Base-by-base conservation (phyloP, 1,284 basidiomycete species). In the Austropuccinia psidii region DNA sequence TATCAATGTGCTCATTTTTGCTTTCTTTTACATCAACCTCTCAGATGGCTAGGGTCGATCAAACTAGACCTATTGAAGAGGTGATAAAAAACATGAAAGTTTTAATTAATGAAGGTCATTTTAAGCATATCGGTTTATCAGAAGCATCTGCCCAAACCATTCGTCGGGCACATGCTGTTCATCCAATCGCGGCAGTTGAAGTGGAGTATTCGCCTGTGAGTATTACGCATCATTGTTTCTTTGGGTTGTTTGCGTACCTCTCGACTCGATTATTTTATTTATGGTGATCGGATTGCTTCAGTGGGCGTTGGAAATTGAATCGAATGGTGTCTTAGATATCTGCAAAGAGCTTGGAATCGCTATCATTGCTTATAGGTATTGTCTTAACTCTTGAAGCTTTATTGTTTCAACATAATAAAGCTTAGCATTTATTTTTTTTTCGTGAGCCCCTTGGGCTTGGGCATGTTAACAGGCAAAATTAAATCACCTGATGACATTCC, bases 381-480 rank as follows among this genome's bases (percentile, higher is more conserved):
- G 9, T 29, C 4, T 29, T 37, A 9, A 35, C 7, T 31, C 24
- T 11, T 50, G 47, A 29, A 33, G n/a, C n/a, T n/a, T n/a, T n/a
- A n/a, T n/a, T n/a, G n/a, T n/a, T n/a, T n/a, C n/a, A n/a, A n/a
- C n/a, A n/a, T n/a, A n/a, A n/a, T n/a, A n/a, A n/a, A n/a, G n/a
- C n/a, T n/a, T n/a, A n/a, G n/a, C n/a, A n/a, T n/a, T n/a, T n/a
- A n/a, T n/a, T n/a, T n/a, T n/a, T n/a, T n/a, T n/a, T n/a, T n/a
- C n/a, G n/a, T n/a, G n/a, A 80, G 78, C 6, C 81, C 81, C 3
- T 76, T 82, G 21, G 80, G 81, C n/a, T 78, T 78, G 52, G 83
- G 83, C 0, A 75, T 83, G n/a, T 77, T 83, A 11, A 78, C 80
- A 2, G 82, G 82, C 11, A 74, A 75, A 39, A 76, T 78, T 68